A percentile compares a stretch with the other conserved stretches of the same genome.
Evolutionary conservation across 192 early-diverging fungal species (phyloP).

Genomic region (Umbelopsis vinacea): DNA sequence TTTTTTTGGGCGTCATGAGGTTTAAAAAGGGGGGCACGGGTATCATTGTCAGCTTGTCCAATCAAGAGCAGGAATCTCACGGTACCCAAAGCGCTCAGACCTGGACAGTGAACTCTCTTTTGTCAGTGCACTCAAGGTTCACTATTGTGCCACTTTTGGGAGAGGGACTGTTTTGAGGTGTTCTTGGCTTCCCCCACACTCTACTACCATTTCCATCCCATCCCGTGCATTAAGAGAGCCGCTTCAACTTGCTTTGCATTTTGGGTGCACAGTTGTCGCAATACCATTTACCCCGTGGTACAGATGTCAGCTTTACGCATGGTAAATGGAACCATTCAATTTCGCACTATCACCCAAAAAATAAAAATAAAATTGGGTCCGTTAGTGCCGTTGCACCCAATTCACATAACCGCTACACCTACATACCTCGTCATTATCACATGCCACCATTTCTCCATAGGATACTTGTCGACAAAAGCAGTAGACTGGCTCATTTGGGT

Average conservation of each 20-base stretch:
- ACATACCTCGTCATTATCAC: slow-evolving; percentile 66
- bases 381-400: too few species aligned
- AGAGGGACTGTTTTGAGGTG: background rate
- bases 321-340: slow-evolving; percentile 92
- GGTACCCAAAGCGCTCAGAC: slow-evolving; percentile 7
- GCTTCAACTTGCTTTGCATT: slow-evolving; percentile 31
- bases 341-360: slow-evolving; percentile 49
- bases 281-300: slow-evolving; percentile 86
- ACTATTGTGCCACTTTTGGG: too few species aligned
- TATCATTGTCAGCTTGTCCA: slow-evolving; percentile 21
- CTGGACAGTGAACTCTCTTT: background rate
- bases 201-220: background rate
- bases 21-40: background rate
- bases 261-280: slow-evolving; percentile 64
- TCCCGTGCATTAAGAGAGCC: background rate
- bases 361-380: too few species aligned
- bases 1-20: too few species aligned
- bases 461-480: slow-evolving; percentile 86
- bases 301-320: slow-evolving; percentile 78
- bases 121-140: too few species aligned
- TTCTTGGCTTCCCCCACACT: background rate
- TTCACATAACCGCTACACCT: background rate
- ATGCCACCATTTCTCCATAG: slow-evolving; percentile 90
- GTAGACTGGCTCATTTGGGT: slow-evolving; percentile 89
- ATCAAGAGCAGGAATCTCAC: background rate